phyloP scores from a whole-genome alignment of 371 early-diverging fungal genomes.

The Parasitella parasitica region DNA sequence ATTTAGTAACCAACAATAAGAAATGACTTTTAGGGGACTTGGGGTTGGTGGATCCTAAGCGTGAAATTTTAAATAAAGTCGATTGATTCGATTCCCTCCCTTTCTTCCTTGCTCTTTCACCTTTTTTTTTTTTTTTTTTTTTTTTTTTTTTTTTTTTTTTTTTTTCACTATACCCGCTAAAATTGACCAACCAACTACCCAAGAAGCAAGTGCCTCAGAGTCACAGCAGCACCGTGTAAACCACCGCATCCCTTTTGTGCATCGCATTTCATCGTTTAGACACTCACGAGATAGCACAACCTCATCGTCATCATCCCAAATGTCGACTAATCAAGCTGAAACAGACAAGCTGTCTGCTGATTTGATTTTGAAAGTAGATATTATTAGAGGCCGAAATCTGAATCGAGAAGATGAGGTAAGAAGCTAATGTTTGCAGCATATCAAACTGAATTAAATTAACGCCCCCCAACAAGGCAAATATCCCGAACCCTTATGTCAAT shows the following conservation, averaged over 20 bases:
- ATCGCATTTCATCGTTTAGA: constrained; percentile 19
- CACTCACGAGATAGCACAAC: constrained; percentile 4
- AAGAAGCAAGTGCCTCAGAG: background rate
- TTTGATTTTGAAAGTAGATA: constrained; percentile 30
- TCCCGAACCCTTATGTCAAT: constrained; percentile 37
- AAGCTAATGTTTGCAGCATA: background rate
- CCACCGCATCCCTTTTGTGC: constrained; percentile 22
- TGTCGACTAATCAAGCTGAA: background rate
- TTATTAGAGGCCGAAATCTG: constrained; percentile 32
- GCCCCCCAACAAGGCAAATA: constrained; percentile 16
- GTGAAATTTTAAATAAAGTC: background rate
- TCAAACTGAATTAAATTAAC: background rate
- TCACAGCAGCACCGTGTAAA: constrained; percentile 2
- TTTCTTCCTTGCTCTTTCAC: background rate
- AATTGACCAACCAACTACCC: constrained; percentile 1
- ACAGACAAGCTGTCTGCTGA: constrained; percentile 12
- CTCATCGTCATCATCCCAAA: background rate
- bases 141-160: background rate
- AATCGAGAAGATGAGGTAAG: constrained; percentile 27
- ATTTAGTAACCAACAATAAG: constrained; percentile 1
- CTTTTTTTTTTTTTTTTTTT: background rate
- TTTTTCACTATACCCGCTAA: background rate
- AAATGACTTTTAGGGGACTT: background rate
- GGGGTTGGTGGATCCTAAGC: background rate
- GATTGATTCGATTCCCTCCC: background rate